Percentiles rank a stretch among this genome's conserved stretches.
Conservation (phyloP, 345 rosid species). For the Pugionium dolabratum region DNA sequence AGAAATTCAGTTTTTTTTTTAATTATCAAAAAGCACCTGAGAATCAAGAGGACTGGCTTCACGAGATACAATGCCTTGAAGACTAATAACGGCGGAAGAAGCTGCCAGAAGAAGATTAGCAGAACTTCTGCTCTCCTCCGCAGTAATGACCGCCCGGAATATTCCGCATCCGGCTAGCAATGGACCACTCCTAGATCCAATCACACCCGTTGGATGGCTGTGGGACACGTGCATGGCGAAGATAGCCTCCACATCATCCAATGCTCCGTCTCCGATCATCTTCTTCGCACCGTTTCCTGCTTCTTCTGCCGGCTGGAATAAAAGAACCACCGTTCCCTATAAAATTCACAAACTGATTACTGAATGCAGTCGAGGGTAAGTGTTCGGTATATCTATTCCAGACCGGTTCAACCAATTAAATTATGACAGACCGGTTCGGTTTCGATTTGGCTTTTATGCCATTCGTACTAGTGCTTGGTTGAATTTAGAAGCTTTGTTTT, state of each 20-base stretch:
- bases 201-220: slow-evolving; percentile 65
- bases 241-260: slow-evolving; percentile 72
- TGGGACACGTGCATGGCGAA: slow-evolving; percentile 90
- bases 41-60: slow-evolving; percentile 87
- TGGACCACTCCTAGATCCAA: slow-evolving; percentile 86
- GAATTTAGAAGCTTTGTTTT: not conserved
- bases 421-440: no score
- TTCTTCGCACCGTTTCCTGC: slow-evolving; percentile 91
- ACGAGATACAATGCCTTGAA: slow-evolving; percentile 84
- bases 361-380: no score
- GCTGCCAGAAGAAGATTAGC: slow-evolving; percentile 66
- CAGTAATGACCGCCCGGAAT: slow-evolving; percentile 61
- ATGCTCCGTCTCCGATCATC: slow-evolving; percentile 78
- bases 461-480: not conserved
- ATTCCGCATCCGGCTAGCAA: slow-evolving; percentile 90
- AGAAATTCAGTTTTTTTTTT: not conserved
- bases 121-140: slow-evolving; percentile 36
- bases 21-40: slow-evolving; percentile 44
- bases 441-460: no score
- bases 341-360: not conserved
- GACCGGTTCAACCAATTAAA: no score
- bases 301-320: slow-evolving; percentile 98
- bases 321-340: slow-evolving; percentile 74
- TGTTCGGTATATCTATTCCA: no score
- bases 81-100: slow-evolving; percentile 72